phyloP scores from a whole-genome alignment of 78 protist species.

The Dictyostelium discoideum region DNA sequence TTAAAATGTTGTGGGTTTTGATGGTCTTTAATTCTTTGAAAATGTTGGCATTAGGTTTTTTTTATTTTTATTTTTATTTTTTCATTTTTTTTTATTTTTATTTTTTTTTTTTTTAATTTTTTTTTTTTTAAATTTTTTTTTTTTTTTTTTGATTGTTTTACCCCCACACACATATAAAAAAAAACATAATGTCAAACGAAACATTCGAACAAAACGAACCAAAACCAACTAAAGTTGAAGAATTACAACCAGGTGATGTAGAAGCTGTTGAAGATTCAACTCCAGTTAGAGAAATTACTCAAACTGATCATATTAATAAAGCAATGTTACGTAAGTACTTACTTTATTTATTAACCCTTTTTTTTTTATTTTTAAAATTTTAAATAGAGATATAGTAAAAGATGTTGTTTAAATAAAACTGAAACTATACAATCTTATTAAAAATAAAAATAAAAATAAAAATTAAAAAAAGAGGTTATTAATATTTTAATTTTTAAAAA shows the following conservation, averaged over 20 bases:
- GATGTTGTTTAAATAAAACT: background rate
- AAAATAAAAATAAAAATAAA: background rate
- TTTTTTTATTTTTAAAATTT: background rate
- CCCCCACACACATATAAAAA: background rate
- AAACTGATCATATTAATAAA: slow-evolving; percentile 63
- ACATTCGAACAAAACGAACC: background rate
- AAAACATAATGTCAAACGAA: background rate
- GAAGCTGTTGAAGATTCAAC: background rate
- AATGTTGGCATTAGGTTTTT: background rate
- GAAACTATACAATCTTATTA: background rate
- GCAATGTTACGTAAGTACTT: slow-evolving; percentile 33
- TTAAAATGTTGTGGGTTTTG: too few species aligned
- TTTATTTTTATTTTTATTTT: background rate
- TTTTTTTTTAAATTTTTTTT: background rate
- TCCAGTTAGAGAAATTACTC: slow-evolving; percentile 35
- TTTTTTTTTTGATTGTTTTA: too few species aligned
- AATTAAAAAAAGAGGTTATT: background rate
- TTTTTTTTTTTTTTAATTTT: background rate
- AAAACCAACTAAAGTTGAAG: background rate
- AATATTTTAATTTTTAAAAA: background rate
- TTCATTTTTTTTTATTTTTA: background rate
- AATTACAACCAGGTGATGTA: background rate
- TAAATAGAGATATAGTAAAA: background rate
- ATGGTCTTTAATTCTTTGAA: background rate
- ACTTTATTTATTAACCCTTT: background rate